phyloP scores from a whole-genome alignment of 2,329 filamentous ascomycete genomes.

The Endoconidiophora polonica region DNA sequence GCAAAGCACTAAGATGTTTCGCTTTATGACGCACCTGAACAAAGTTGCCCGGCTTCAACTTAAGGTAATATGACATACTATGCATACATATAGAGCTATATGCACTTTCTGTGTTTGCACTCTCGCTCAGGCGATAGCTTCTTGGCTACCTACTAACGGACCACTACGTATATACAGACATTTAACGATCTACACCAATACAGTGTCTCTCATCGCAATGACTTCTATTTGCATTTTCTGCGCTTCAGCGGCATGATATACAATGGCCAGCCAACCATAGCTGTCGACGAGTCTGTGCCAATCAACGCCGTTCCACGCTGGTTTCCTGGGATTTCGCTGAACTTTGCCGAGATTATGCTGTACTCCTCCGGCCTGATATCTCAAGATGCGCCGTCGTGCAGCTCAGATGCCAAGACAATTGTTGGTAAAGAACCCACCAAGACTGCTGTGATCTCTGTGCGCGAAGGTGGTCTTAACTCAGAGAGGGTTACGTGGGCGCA shows the following conservation, averaged over 20 bases:
- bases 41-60: conserved; percentile 36
- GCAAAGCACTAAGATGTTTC: conserved; percentile 45
- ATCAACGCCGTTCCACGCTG: conserved; percentile 59
- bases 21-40: conserved; percentile 51
- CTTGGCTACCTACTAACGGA: background rate
- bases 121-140: too few relatives aligned
- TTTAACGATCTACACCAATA: conserved; percentile 56
- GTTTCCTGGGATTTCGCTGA: conserved; percentile 60
- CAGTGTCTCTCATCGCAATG: conserved; percentile 42
- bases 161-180: conserved; percentile 25
- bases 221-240: conserved; percentile 53
- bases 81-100: too few relatives aligned
- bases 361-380: conserved; percentile 27
- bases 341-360: conserved; percentile 68
- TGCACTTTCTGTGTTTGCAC: too few relatives aligned
- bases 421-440: conserved; percentile 52
- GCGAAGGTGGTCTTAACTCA: conserved; percentile 44
- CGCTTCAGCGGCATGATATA: conserved; percentile 43
- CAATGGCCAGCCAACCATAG: conserved; percentile 37
- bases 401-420: conserved; percentile 29
- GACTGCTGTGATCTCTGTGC: conserved; percentile 54
- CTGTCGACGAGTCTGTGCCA: conserved; percentile 52
- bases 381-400: conserved; percentile 20
- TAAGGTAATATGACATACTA: conserved; percentile 26
- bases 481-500: conserved; percentile 49